Evolutionary conservation across 2,329 filamentous ascomycete genomes (phyloP).

Genomic region (Venturia nashicola): DNA sequence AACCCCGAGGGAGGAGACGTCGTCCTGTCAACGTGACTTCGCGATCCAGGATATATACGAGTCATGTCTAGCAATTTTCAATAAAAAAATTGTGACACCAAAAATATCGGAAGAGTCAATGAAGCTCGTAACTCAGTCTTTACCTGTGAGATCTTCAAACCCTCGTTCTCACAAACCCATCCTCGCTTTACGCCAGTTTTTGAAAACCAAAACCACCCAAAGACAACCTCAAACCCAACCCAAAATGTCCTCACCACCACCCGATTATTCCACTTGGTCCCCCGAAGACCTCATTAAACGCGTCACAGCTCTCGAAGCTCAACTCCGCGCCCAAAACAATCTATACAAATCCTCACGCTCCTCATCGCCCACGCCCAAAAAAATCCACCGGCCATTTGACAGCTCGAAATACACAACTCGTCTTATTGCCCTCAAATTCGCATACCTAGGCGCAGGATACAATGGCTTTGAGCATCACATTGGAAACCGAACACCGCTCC

Average conservation of each 20-base stretch:
- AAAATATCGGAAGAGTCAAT: background rate
- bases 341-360: slow-evolving; percentile 15
- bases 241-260: background rate
- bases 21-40: too few species aligned
- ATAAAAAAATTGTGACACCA: background rate
- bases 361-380: background rate
- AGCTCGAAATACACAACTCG: slow-evolving; percentile 71
- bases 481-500: slow-evolving; percentile 52
- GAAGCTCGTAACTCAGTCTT: background rate
- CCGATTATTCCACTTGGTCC: slow-evolving; percentile 52
- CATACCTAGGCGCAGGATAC: slow-evolving; percentile 83
- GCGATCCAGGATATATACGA: background rate
- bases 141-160: background rate
- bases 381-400: slow-evolving; percentile 47
- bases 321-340: slow-evolving; percentile 42
- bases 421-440: slow-evolving; percentile 81
- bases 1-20: too few species aligned
- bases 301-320: slow-evolving; percentile 54
- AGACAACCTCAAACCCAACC: background rate
- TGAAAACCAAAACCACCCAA: background rate
- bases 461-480: slow-evolving; percentile 85
- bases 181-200: background rate
- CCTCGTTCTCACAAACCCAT: background rate
- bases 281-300: slow-evolving; percentile 55
- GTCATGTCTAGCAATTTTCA: background rate